Base-by-base conservation (phyloP, 1,284 basidiomycete genomes). In the Cutaneotrichosporon mucoides region DNA sequence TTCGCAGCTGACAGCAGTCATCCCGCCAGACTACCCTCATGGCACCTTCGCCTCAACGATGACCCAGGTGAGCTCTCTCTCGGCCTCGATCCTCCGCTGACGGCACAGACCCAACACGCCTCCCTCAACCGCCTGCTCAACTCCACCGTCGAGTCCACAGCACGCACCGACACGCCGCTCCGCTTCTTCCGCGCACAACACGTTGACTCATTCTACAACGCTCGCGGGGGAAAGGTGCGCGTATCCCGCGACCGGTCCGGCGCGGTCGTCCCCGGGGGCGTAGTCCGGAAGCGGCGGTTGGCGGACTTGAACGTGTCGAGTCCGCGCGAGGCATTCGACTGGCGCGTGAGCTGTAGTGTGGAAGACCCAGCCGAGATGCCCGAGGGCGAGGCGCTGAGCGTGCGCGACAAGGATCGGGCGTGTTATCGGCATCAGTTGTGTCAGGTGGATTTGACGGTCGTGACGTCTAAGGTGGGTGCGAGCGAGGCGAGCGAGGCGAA, bases 341-440 rank as follows among this genome's bases (percentile, higher is more conserved):
- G 91, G 87, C 82, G 96, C 55, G 83, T 99, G 16, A 93, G 89
- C 69, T 89, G 97, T 33, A 97, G 86, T 73, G 75, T 89, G 24
- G 95, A 99, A 83, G 82, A 72, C 51, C 76, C 77, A 60, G 68
- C 74, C 55, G 62, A 74, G 16, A 68, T 77, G 56, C 77, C 73
- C 34, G 68, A 64, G 4, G 37, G 35, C n/a, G 34, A 36, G 10
- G 73, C 81, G 4, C 81, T 81, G 2, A 80, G 83, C 65, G 82
- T 83, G 36, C 84, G 90, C 62, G 83, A 84, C 79, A 99, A 96
- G 79, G 92, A 99, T 76, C 83, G 96, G 41, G 82, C 97, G 70
- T 90, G 89, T 66, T 99, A 99, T 75, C 81, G 86, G 2, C 94
- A 98, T 76, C 92, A 97, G 78, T 86, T 94, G 63, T 92, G 92